Conservation (phyloP, 2,329 filamentous ascomycete genomes). For the Ophiocordyceps australis region DNA sequence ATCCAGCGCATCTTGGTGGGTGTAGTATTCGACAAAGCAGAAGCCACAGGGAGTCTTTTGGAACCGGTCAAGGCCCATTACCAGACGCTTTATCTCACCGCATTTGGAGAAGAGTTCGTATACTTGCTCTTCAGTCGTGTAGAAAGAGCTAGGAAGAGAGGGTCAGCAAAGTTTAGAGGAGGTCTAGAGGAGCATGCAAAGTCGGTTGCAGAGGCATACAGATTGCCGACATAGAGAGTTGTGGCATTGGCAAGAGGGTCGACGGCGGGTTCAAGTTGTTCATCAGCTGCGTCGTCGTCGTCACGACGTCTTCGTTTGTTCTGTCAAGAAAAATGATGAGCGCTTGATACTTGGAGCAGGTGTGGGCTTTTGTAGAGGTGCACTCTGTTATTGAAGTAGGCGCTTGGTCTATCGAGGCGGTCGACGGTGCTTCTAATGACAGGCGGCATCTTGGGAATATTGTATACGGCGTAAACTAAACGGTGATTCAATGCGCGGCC, state of each 20-base stretch:
- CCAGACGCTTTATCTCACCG: slow-evolving; percentile 91
- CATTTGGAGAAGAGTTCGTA: slow-evolving; percentile 93
- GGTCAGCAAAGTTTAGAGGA: slow-evolving; percentile 3
- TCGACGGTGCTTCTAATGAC: slow-evolving; percentile 58
- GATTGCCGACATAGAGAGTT: slow-evolving; percentile 93
- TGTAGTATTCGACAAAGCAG: slow-evolving; percentile 99
- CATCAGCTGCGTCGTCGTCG: slow-evolving; percentile 31
- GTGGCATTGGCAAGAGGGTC: slow-evolving; percentile 76
- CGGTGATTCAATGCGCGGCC: too few relatives aligned
- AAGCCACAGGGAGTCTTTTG: slow-evolving; percentile 97
- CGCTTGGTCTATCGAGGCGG: slow-evolving; percentile 81
- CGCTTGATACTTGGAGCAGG: too few relatives aligned
- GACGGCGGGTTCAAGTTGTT: slow-evolving; percentile 24
- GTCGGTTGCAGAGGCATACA: slow-evolving; percentile 31
- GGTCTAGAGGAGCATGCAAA: too few relatives aligned
- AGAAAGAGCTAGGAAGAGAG: slow-evolving; percentile 53
- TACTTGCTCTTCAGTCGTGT: slow-evolving; percentile 97
- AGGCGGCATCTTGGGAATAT: slow-evolving; percentile 21
- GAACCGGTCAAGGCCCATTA: slow-evolving; percentile 96
- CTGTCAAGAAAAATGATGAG: too few relatives aligned
- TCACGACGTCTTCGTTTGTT: slow-evolving; percentile 56
- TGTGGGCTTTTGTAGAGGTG: slow-evolving; percentile 10
- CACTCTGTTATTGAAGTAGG: slow-evolving; percentile 78
- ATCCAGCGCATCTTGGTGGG: slow-evolving; percentile 87
- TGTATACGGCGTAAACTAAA: too few relatives aligned